phyloP scores from a whole-genome alignment of 208 protist species.

The Leishmania major region DNA sequence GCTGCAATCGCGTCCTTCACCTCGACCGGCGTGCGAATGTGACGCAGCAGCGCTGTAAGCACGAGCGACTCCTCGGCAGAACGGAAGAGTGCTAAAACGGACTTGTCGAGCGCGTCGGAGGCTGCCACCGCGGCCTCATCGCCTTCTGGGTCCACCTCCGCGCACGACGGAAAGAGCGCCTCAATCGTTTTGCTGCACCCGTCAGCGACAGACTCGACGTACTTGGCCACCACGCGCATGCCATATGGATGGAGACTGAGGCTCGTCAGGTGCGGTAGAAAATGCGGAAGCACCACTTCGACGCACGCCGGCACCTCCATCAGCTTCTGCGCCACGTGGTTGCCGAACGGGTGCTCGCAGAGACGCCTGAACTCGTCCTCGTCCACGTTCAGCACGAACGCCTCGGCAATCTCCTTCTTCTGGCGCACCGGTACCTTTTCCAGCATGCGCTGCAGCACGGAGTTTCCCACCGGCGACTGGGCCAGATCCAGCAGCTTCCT shows the following conservation, averaged over 20 bases:
- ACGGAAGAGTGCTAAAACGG: constrained; percentile 46
- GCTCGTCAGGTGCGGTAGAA: constrained; percentile 41
- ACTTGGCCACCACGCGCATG: constrained; percentile 81
- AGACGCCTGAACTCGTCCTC: constrained; percentile 72
- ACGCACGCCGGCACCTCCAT: constrained; percentile 70
- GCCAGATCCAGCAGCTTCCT: constrained; percentile 77
- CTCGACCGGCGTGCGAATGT: constrained; percentile 47
- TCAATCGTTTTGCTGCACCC: constrained; percentile 47
- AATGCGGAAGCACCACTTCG: constrained; percentile 56
- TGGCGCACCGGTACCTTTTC: constrained; percentile 76
- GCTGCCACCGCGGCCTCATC: constrained; percentile 26
- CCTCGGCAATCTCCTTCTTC: constrained; percentile 82
- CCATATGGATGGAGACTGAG: constrained; percentile 68
- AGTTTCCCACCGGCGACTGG: constrained; percentile 77
- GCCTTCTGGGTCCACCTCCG: constrained; percentile 25
- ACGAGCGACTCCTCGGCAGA: constrained; percentile 65
- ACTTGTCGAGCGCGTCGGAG: constrained; percentile 39
- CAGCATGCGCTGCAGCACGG: constrained; percentile 79
- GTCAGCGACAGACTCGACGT: constrained; percentile 43
- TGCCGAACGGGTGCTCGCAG: constrained; percentile 86
- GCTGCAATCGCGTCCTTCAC: constrained; percentile 83
- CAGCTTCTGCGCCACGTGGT: constrained; percentile 87
- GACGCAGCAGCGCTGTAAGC: constrained; percentile 65
- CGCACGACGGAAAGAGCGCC: constrained; percentile 38
- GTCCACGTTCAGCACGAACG: constrained; percentile 80